Evolutionary conservation across 192 early-diverging fungal genomes (phyloP).

Genomic region (Coemansia sp.): DNA sequence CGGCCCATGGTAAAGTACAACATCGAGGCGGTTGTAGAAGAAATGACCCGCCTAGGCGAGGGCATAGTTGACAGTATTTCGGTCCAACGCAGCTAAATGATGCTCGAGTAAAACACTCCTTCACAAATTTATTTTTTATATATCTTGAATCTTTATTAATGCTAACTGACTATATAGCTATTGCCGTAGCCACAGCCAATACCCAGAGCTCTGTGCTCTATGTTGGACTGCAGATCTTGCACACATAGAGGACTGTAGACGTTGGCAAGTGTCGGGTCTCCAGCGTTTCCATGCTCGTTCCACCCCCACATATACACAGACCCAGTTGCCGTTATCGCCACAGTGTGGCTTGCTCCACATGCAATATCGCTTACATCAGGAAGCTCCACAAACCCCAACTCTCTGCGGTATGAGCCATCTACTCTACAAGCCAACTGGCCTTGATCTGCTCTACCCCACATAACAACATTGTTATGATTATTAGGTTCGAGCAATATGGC

Average conservation of each 20-base stretch:
- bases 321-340: slow-evolving; percentile 55
- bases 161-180: slow-evolving; percentile 8
- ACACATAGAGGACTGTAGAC: slow-evolving; percentile 20
- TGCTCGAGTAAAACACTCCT: not conserved
- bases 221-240: not conserved
- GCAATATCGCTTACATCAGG: slow-evolving; percentile 21
- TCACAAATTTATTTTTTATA: not conserved
- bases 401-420: slow-evolving; percentile 1
- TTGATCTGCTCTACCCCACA: slow-evolving; percentile 79
- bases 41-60: slow-evolving; percentile 41
- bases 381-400: slow-evolving; percentile 14
- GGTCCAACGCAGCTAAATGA: slow-evolving; percentile 11
- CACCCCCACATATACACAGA: slow-evolving; percentile 77
- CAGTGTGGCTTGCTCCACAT: slow-evolving; percentile 78
- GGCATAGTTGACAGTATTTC: slow-evolving; percentile 37
- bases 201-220: not conserved
- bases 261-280: slow-evolving; percentile 48
- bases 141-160: not conserved
- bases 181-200: slow-evolving; percentile 49
- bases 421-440: slow-evolving; percentile 58
- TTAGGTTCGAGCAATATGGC: slow-evolving; percentile 63
- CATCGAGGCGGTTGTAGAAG: slow-evolving; percentile 20
- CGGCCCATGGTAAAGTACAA: slow-evolving; percentile 20
- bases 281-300: slow-evolving; percentile 95
- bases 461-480: slow-evolving; percentile 31